Base-by-base conservation (phyloP, 1,139 yeast genomes). In the Yamadazyma sp. region DNA sequence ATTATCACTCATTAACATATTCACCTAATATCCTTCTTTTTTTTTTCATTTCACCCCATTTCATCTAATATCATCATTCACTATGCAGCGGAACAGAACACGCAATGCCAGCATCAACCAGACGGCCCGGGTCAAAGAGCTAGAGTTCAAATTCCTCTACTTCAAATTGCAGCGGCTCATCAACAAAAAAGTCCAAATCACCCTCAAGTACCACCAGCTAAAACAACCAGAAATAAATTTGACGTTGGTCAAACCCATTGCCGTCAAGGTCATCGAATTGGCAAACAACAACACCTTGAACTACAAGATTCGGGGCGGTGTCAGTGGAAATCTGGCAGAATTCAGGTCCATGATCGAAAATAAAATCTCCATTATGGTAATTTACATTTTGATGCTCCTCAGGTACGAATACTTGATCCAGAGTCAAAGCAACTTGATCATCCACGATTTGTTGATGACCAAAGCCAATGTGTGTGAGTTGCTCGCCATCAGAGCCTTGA, bases 381-480 rank as follows among this genome's bases (percentile, higher is more conserved):
- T 70, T 1, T 68, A 63, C 40, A 61, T 67, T 3, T 49, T 70
- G 9, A 51, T 70, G 23, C 52, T 70, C 12, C 48, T 70, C 23
- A 52, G 69, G 29, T 67, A 68, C 43, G 76, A 70, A 44, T 79
- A 69, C 48, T 53, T 62, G 41, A 72, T 76, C 31, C 83, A 79
- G 46, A 64, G 73, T 14, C 69, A 68, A 29, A 58, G 64, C 41
- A 74, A 78, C 45, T 66, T 76, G 33, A 73, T 78, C 23, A 59
- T 64, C 46, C 69, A 65, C 35, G 82, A 79, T 33, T 60, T 78
- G 27, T 61, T 76, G 52, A 53, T 56, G 1, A 76, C 84, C 9
- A 70, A 80, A 38, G 76, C 83, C 18, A 66, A 62, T 41, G 64
- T 78, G 4, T 79, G 85, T 53, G 84, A 79, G 51, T 56, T 77